Conservation (phyloP, 176 grass and related monocot species). For the Luzula sylvatica region DNA sequence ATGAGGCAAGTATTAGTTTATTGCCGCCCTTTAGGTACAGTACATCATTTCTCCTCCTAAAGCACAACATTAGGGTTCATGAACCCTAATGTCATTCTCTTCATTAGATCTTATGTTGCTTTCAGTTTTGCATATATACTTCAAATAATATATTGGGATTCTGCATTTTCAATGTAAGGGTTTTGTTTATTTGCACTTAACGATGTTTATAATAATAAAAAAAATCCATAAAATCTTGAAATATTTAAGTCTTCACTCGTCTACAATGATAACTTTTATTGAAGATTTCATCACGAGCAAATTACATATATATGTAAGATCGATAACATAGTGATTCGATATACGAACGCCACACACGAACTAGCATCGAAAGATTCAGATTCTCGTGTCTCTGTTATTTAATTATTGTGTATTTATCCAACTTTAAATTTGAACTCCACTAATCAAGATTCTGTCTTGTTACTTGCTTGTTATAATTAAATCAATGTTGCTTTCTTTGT, state of each 20-base stretch:
- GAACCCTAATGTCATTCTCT: not conserved
- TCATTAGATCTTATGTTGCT: constrained; percentile 1
- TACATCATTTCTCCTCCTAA: constrained; percentile 19
- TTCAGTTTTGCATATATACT: not conserved
- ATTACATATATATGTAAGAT: not conserved
- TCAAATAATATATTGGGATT: not conserved
- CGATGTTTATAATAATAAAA: no score
- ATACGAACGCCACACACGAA: not conserved
- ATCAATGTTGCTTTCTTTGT: constrained; percentile 15
- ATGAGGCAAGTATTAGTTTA: constrained; percentile 7
- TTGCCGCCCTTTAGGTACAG: constrained; percentile 23
- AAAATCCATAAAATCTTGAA: no score
- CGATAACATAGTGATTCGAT: not conserved
- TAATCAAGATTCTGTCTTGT: constrained; percentile 19
- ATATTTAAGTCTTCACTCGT: no score
- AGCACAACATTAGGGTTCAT: constrained; percentile 7
- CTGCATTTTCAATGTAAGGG: not conserved
- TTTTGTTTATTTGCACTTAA: no score
- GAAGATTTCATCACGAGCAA: no score
- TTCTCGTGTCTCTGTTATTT: constrained; percentile 17
- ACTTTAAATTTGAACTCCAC: constrained; percentile 13
- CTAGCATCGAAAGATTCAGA: constrained; percentile 9
- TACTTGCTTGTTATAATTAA: not conserved
- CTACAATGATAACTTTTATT: no score
- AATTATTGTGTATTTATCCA: constrained; percentile 15